phyloP scores from a whole-genome alignment of 2,329 filamentous ascomycete genomes.

The Penicillium brevicompactum region DNA sequence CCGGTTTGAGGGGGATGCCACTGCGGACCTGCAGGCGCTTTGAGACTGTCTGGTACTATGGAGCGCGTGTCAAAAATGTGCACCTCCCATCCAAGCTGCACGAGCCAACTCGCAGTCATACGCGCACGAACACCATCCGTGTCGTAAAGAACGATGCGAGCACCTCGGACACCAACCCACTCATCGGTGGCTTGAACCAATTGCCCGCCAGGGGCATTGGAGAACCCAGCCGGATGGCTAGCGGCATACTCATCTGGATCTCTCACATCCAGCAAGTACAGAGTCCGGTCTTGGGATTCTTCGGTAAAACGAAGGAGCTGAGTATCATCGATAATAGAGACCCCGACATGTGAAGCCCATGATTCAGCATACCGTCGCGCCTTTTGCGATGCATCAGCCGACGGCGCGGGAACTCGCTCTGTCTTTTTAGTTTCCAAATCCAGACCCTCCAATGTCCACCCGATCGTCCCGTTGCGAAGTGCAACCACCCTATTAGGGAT shows the following conservation, averaged over 20 bases:
- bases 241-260: slow-evolving; percentile 31
- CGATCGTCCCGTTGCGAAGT: slow-evolving; percentile 34
- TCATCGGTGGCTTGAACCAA: slow-evolving; percentile 36
- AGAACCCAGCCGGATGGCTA: slow-evolving; percentile 28
- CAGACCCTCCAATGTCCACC: slow-evolving; percentile 33
- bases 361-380: slow-evolving; percentile 10
- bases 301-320: slow-evolving; percentile 12
- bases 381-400: slow-evolving; percentile 7
- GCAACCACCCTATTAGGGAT: slow-evolving; percentile 32
- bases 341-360: slow-evolving; percentile 16
- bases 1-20: neutral
- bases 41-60: slow-evolving; percentile 12
- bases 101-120: slow-evolving; percentile 34
- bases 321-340: slow-evolving; percentile 1
- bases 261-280: slow-evolving; percentile 34
- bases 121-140: slow-evolving; percentile 31
- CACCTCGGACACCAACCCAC: slow-evolving; percentile 35
- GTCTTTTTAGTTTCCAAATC: slow-evolving; percentile 26
- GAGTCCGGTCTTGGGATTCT: slow-evolving; percentile 18
- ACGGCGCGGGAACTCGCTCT: slow-evolving; percentile 16
- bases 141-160: slow-evolving; percentile 32
- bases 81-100: slow-evolving; percentile 36
- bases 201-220: slow-evolving; percentile 34
- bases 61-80: slow-evolving; percentile 24
- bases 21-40: neutral